These are phyloP conservation scores for Saccharomycopsis schoenii DNA, from an alignment of 805 yeast species.

Conservation along the genomic window DNA sequence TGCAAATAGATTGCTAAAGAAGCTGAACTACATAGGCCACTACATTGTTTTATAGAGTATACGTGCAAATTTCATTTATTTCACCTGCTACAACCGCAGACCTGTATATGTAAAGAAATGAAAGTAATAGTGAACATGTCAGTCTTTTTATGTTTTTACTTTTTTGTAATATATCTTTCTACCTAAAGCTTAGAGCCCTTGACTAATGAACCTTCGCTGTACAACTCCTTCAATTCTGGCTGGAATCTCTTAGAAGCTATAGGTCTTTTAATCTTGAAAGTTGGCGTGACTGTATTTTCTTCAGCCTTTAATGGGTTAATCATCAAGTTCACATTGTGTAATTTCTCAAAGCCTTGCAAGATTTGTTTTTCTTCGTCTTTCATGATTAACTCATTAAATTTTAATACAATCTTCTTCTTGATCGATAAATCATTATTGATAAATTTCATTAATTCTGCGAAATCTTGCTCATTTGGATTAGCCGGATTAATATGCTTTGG, in stretches of 20 bases:
- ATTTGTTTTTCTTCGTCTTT: background rate
- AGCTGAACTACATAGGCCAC: background rate
- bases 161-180: too few relatives aligned
- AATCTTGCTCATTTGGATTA: background rate
- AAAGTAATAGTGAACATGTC: background rate
- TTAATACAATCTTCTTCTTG: constrained; percentile 25
- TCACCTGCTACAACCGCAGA: too few relatives aligned
- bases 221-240: constrained; percentile 30
- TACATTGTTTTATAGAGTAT: background rate
- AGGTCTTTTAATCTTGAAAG: constrained; percentile 37
- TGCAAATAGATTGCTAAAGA: background rate
- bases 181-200: constrained; percentile 4
- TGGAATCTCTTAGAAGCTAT: constrained; percentile 31
- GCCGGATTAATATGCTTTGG: background rate
- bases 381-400: constrained; percentile 9
- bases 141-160: background rate
- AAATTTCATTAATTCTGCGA: constrained; percentile 23
- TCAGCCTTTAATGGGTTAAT: constrained; percentile 43
- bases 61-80: background rate
- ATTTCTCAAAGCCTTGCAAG: constrained; percentile 41
- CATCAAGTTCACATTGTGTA: constrained; percentile 36
- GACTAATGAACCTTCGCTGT: constrained; percentile 30
- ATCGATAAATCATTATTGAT: constrained; percentile 26
- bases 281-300: constrained; percentile 47
- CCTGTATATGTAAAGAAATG: too few relatives aligned